phyloP scores from a whole-genome alignment of 2,329 filamentous ascomycete species.

The Amphichorda felina region DNA sequence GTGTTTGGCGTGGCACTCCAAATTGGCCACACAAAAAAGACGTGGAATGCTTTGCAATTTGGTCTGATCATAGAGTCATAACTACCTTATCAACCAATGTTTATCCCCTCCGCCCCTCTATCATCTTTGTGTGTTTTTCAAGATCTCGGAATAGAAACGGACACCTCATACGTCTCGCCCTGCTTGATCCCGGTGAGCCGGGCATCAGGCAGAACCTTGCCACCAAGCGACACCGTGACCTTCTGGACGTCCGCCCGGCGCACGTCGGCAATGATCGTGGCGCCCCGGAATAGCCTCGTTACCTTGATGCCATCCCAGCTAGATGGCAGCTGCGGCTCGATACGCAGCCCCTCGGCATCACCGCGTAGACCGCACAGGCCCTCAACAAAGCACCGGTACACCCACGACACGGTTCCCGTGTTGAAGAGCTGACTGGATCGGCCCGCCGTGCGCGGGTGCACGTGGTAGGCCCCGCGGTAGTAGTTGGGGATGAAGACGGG shows the following conservation, averaged over 20 bases:
- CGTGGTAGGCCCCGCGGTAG: slow-evolving; percentile 38
- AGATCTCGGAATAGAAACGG: slow-evolving; percentile 9
- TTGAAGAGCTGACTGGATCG: slow-evolving; percentile 46
- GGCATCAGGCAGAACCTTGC: slow-evolving; percentile 22
- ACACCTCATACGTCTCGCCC: slow-evolving; percentile 31
- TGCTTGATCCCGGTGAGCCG: slow-evolving; percentile 27
- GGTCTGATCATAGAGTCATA: no score
- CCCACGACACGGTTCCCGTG: slow-evolving; percentile 45
- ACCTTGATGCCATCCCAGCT: slow-evolving; percentile 35
- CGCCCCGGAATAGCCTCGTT: slow-evolving; percentile 35
- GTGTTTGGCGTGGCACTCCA: no score
- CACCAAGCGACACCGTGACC: slow-evolving; percentile 26
- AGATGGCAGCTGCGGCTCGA: slow-evolving; percentile 38
- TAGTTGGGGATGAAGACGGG: slow-evolving; percentile 48
- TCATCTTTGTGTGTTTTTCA: no score
- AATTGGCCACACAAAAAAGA: no score
- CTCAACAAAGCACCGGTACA: slow-evolving; percentile 41
- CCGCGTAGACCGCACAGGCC: slow-evolving; percentile 41
- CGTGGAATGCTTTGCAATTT: no score
- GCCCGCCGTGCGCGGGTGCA: slow-evolving; percentile 38
- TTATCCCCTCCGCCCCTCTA: no score
- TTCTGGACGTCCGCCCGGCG: slow-evolving; percentile 23
- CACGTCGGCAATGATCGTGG: slow-evolving; percentile 34
- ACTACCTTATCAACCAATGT: no score
- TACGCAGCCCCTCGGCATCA: slow-evolving; percentile 29